A percentile compares a stretch with the other conserved stretches of the same genome.
These are phyloP conservation scores for Venturia effusa DNA, from an alignment of 2,329 filamentous ascomycete species.

Conservation along the genomic window DNA sequence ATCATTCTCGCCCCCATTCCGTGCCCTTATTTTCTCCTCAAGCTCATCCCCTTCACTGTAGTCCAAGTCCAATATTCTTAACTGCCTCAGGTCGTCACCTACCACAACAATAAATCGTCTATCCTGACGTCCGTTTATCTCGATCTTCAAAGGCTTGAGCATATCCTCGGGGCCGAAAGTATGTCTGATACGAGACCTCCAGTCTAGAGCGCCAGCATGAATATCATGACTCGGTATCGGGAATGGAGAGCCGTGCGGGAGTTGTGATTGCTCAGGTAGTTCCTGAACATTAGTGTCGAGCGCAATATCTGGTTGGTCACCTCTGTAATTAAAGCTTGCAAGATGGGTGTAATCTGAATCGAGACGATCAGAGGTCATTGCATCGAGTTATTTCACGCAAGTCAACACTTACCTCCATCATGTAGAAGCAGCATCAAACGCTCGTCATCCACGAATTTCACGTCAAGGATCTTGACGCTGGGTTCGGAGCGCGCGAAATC, in stretches of 20 bases:
- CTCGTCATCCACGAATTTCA: conserved; percentile 57
- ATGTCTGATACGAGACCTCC: conserved; percentile 1
- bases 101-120: conserved; percentile 44
- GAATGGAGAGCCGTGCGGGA: neutral
- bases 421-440: conserved; percentile 49
- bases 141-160: conserved; percentile 39
- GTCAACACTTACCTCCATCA: conserved; percentile 19
- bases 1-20: neutral
- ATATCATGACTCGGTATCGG: neutral
- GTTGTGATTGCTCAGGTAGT: neutral
- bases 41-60: conserved; percentile 18
- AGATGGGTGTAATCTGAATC: conserved; percentile 24
- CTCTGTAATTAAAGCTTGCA: conserved; percentile 19
- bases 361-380: neutral
- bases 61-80: conserved; percentile 46
- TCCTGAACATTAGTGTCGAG: neutral
- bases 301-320: neutral
- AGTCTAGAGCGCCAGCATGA: neutral
- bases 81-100: conserved; percentile 42
- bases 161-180: conserved; percentile 31
- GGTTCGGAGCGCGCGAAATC: conserved; percentile 23
- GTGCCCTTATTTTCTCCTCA: conserved; percentile 16
- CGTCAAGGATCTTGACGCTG: conserved; percentile 42
- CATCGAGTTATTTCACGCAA: conserved; percentile 10
- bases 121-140: conserved; percentile 45